Evolutionary conservation across 495 filamentous ascomycete species (phyloP).

Genomic region (Sordaria brevicollis): DNA sequence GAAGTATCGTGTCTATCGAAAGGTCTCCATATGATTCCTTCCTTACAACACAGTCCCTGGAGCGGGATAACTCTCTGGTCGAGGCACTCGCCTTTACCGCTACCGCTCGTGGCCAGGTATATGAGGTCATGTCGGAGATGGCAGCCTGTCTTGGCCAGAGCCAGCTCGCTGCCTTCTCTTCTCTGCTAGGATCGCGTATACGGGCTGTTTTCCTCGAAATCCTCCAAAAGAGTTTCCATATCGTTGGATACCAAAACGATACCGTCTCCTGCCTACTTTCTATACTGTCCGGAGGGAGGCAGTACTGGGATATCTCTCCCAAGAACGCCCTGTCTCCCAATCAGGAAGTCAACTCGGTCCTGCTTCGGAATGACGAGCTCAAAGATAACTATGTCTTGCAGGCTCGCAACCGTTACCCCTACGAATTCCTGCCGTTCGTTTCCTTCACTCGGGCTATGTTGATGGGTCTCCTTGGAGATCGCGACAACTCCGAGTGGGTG

Average conservation of each 20-base stretch:
- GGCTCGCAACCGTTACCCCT: slow-evolving; percentile 70
- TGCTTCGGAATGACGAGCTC: slow-evolving; percentile 45
- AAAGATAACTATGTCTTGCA: slow-evolving; percentile 46
- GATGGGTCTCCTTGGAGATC: slow-evolving; percentile 28
- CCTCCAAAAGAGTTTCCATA: slow-evolving; percentile 43
- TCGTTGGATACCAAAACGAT: slow-evolving; percentile 57
- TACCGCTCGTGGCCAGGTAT: slow-evolving; percentile 45
- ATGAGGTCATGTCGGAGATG: slow-evolving; percentile 52
- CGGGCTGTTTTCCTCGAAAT: slow-evolving; percentile 55
- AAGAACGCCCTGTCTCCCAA: slow-evolving; percentile 27
- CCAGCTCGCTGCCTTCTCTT: slow-evolving; percentile 34
- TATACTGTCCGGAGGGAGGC: slow-evolving; percentile 43
- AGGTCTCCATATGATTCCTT: slow-evolving; percentile 38
- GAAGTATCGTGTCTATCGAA: slow-evolving; percentile 41
- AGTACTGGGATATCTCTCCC: slow-evolving; percentile 42
- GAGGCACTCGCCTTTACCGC: slow-evolving; percentile 37
- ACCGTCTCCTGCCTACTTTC: slow-evolving; percentile 52
- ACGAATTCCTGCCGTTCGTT: slow-evolving; percentile 75
- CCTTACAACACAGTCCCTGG: slow-evolving; percentile 28
- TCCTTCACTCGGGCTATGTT: slow-evolving; percentile 30
- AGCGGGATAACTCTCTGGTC: slow-evolving; percentile 26
- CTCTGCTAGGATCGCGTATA: slow-evolving; percentile 37
- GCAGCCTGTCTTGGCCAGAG: slow-evolving; percentile 37
- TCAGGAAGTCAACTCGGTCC: slow-evolving; percentile 36
- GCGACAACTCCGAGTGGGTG: slow-evolving; percentile 40